A percentile compares a stretch with the other conserved stretches of the same genome.
These are phyloP conservation scores for Venturiaceae sp. DNA, from an alignment of 2,329 filamentous ascomycete genomes.

Conservation along the genomic window DNA sequence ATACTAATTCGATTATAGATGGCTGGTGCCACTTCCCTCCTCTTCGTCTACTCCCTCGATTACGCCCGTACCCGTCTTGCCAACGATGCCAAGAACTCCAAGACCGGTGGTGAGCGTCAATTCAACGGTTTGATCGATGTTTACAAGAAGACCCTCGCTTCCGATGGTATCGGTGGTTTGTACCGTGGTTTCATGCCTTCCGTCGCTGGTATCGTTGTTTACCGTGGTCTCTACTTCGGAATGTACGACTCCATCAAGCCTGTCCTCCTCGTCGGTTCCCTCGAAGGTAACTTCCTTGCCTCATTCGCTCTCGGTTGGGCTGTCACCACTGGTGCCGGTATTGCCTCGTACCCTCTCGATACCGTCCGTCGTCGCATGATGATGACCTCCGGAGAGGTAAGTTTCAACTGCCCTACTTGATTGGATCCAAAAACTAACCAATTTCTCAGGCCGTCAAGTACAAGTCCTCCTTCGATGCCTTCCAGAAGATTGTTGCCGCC, in stretches of 20 bases:
- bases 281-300: constrained; percentile 98
- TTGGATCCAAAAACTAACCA: constrained; percentile 12
- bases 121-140: constrained; percentile 99
- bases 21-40: constrained; percentile 98
- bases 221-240: constrained; percentile 99
- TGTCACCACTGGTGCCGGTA: constrained; percentile 99
- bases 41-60: constrained; percentile 99
- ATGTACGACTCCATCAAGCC: constrained; percentile 99
- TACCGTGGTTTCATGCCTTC: constrained; percentile 99
- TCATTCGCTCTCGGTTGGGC: constrained; percentile 98
- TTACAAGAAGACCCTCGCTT: constrained; percentile 99
- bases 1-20: constrained; percentile 40
- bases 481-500: constrained; percentile 85
- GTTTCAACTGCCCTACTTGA: constrained; percentile 29
- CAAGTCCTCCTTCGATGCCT: constrained; percentile 91
- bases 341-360: constrained; percentile 99
- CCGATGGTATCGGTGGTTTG: constrained; percentile 98
- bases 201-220: constrained; percentile 97
- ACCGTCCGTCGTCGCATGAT: constrained; percentile 99
- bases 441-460: constrained; percentile 91
- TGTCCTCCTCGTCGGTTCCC: constrained; percentile 79
- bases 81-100: constrained; percentile 99
- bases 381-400: constrained; percentile 81
- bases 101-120: constrained; percentile 94
- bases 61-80: constrained; percentile 99